phyloP scores from a whole-genome alignment of 768 basidiomycete species.

The Arthromyces matolae region DNA sequence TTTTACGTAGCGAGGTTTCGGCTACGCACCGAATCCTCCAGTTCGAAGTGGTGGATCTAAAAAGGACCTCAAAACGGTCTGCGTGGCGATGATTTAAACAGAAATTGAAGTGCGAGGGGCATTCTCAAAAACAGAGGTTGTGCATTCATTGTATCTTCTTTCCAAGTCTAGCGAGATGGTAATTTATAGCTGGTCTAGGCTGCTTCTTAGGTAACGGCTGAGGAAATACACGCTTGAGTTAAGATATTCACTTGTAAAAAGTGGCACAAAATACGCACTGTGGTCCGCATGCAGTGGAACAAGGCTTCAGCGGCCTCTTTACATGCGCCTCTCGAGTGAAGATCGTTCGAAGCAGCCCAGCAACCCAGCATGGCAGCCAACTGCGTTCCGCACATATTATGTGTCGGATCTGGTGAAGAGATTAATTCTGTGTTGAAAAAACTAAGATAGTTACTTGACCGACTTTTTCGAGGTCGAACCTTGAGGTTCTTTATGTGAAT shows the following conservation, averaged over 20 bases:
- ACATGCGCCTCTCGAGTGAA: conserved; percentile 53
- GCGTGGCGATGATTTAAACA: too few relatives aligned
- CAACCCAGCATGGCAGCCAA: conserved; percentile 80
- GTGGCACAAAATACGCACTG: conserved; percentile 47
- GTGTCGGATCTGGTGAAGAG: conserved; percentile 34
- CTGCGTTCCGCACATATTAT: conserved; percentile 62
- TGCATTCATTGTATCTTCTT: conserved; percentile 64
- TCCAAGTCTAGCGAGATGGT: conserved; percentile 78
- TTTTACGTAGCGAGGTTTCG: too few relatives aligned
- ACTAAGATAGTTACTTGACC: conserved; percentile 16
- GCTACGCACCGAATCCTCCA: too few relatives aligned
- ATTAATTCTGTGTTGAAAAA: conserved; percentile 3
- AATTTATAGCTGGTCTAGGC: conserved; percentile 81
- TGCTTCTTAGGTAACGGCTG: conserved; percentile 68
- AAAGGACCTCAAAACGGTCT: too few relatives aligned
- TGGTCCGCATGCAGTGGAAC: conserved; percentile 81
- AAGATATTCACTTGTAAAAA: background rate
- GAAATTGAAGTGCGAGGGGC: background rate
- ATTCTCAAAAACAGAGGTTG: too few relatives aligned
- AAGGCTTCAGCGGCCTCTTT: conserved; percentile 55
- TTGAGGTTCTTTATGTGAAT: conserved; percentile 80
- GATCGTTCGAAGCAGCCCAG: conserved; percentile 74
- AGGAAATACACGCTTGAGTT: conserved; percentile 3
- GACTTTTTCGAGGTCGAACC: conserved; percentile 75
- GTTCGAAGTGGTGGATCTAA: too few relatives aligned